Evolutionary conservation across 148 eudicot species (phyloP).

Genomic region (Rhododendron griersonianum): DNA sequence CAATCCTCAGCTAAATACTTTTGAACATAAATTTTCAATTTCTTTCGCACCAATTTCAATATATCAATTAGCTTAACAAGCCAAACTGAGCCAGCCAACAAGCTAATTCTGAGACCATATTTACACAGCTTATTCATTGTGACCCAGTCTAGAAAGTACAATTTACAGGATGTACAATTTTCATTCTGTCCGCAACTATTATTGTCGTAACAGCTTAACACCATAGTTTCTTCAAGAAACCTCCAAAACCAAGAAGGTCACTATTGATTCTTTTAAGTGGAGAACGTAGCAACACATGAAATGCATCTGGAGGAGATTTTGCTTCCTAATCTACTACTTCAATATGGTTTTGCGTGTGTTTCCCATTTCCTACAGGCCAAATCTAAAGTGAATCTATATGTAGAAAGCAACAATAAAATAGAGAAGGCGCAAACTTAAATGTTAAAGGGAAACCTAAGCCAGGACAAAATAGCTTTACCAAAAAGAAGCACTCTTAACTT

Average conservation of each 20-base stretch:
- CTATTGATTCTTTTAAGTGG: background rate
- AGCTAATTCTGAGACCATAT: background rate
- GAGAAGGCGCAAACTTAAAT: background rate
- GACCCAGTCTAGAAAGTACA: background rate
- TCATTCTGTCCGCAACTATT: background rate
- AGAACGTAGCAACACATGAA: background rate
- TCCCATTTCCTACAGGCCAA: background rate
- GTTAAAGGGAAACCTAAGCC: background rate
- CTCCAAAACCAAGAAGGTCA: background rate
- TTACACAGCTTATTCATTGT: background rate
- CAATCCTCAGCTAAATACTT: background rate
- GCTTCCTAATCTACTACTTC: background rate
- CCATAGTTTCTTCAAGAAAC: background rate
- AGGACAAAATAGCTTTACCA: constrained; percentile 1
- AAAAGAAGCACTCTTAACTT: constrained; percentile 2
- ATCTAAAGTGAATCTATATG: background rate
- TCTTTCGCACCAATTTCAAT: too few species aligned
- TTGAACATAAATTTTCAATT: too few species aligned
- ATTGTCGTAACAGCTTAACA: background rate
- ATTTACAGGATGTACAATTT: background rate
- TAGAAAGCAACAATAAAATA: background rate
- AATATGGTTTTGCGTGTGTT: background rate
- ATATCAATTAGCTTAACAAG: background rate
- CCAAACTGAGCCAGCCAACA: background rate
- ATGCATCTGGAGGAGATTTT: background rate